phyloP scores from a whole-genome alignment of 805 yeast species.

The Metschnikowia lunata region DNA sequence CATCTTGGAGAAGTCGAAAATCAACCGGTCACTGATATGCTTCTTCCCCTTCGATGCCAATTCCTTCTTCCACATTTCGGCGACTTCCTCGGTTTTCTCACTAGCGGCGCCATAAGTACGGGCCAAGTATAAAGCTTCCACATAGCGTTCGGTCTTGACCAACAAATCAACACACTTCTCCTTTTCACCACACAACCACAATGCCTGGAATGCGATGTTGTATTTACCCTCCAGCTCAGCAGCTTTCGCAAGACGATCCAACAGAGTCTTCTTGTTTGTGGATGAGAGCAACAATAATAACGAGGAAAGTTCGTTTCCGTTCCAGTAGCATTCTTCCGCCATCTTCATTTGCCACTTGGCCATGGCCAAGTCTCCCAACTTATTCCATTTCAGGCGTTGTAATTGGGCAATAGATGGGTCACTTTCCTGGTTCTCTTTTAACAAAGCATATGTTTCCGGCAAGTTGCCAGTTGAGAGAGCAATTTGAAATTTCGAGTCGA shows the following conservation, averaged over 20 bases:
- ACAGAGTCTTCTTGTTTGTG: conserved; percentile 60
- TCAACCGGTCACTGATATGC: conserved; percentile 59
- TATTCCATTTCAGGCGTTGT: conserved; percentile 68
- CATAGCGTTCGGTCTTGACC: conserved; percentile 58
- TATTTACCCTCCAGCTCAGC: conserved; percentile 75
- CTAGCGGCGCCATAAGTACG: conserved; percentile 53
- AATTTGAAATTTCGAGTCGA: conserved; percentile 87
- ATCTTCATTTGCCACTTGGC: conserved; percentile 71
- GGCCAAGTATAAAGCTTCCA: conserved; percentile 84
- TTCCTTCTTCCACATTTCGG: conserved; percentile 64
- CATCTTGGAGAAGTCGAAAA: conserved; percentile 32
- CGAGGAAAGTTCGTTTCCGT: conserved; percentile 79
- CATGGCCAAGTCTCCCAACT: conserved; percentile 84
- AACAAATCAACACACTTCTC: conserved; percentile 61
- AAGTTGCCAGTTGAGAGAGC: conserved; percentile 76
- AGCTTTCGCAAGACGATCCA: conserved; percentile 57
- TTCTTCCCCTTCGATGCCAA: conserved; percentile 49
- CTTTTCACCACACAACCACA: conserved; percentile 80
- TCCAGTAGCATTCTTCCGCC: conserved; percentile 75
- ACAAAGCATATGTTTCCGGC: conserved; percentile 57
- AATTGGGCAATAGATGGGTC: conserved; percentile 45
- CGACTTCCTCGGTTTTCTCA: conserved; percentile 42
- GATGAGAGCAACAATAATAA: conserved; percentile 79
- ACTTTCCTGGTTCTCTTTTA: conserved; percentile 30
- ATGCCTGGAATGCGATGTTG: conserved; percentile 87